Evolutionary conservation across 2,329 filamentous ascomycete genomes (phyloP), one percentile per base, ranked within the genome.

Genomic region (Colletotrichum ledebouriae): DNA sequence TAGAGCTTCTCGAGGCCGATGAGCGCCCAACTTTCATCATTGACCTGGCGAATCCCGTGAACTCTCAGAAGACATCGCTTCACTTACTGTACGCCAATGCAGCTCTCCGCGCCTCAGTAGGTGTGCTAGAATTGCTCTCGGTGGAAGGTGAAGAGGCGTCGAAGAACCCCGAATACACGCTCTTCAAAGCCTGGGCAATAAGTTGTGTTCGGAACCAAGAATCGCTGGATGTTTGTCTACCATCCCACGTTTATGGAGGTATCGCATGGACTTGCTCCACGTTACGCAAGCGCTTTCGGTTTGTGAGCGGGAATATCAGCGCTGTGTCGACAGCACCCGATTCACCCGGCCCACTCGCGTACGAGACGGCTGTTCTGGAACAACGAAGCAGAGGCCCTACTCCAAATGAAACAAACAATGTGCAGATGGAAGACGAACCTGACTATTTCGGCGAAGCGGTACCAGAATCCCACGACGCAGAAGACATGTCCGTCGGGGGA

Each of bases 1-100:
- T 90, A 20, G 93, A 95, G 76, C 80, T 95, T 44, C 78, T 96
- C 46, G 92, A 95, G 74, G 87, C 92, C 72, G 93, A 96, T 75
- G 87, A 91, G 57, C 84, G 93, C 53, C 93, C 92, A 3, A 92
- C 91, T 0, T 93, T 95, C 73, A 85, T 95, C 47, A 83, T 95
- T 39, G 92, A 95, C 73, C 79, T 92, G 58, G 82, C 83, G 7
- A 87, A 90, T 73, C 77, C 83, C 1, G 77, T 80, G n/a, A 90
- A 89, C 72, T 84, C 82, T 53, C 80, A 79, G 22, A 80, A 84
- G 1, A 84, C 85, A 0, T 82, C 83, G 2, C 77, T 94, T 42
- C 84, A 86, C 34, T 84, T 93, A 7, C 72, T 93, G 0, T 94
- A 92, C 75, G 86, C 87, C 34, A 96, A 95, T 75, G 82, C 85